Evolutionary conservation across 148 eudicot genomes (phyloP).

Genomic region (Persicaria maculosa): DNA sequence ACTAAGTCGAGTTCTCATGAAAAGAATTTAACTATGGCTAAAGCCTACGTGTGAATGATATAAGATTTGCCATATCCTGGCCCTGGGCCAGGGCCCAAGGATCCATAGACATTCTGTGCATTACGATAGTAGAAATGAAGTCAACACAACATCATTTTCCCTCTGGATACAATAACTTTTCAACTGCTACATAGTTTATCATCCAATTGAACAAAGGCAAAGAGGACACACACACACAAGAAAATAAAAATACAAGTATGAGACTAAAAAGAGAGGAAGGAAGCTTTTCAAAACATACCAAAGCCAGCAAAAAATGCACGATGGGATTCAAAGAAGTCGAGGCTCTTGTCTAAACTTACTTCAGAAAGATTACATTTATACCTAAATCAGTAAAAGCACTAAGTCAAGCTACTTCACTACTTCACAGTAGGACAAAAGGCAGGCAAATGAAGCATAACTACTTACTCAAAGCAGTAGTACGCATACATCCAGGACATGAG

Average conservation of each 20-base stretch:
- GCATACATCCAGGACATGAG: slow-evolving; percentile 98
- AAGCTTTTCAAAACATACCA: slow-evolving; percentile 36
- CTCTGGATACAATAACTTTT: neutral
- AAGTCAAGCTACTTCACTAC: slow-evolving; percentile 1
- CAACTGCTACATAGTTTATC: neutral
- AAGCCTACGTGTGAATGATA: neutral
- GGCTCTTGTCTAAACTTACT: slow-evolving; percentile 73
- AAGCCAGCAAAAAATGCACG: slow-evolving; percentile 99
- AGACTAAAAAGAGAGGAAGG: slow-evolving; percentile 8
- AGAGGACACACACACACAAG: neutral
- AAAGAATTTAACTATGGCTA: neutral
- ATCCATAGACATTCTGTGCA: neutral
- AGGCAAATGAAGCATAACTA: slow-evolving; percentile 17
- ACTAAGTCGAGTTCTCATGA: neutral
- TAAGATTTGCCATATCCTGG: neutral
- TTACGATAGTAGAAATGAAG: neutral
- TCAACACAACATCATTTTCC: neutral
- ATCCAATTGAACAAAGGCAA: neutral
- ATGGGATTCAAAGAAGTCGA: slow-evolving; percentile 91
- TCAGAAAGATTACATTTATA: slow-evolving; percentile 96
- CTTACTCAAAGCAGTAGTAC: slow-evolving; percentile 96
- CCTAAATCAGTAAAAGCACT: slow-evolving; percentile 30
- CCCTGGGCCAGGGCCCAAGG: neutral
- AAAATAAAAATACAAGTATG: neutral
- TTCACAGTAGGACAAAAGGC: neutral